phyloP scores from a whole-genome alignment of 257 asterid species.

The Lycium barbarum region DNA sequence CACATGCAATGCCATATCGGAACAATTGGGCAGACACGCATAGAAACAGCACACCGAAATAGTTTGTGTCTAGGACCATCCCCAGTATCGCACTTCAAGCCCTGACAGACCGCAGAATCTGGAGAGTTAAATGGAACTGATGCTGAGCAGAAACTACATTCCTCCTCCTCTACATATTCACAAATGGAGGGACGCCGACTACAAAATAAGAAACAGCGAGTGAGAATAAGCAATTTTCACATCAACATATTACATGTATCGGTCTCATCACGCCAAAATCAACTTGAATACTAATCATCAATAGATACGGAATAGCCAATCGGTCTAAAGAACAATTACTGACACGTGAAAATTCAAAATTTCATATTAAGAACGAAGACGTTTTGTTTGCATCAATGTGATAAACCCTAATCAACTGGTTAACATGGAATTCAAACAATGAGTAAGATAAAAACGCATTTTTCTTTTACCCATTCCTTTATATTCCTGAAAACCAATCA shows the following conservation, averaged over 20 bases:
- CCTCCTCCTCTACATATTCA: slow-evolving; percentile 54
- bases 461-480: not conserved
- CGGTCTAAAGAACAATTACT: not conserved
- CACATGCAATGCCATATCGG: slow-evolving; percentile 82
- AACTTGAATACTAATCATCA: not conserved
- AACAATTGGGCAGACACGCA: slow-evolving; percentile 68
- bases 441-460: not conserved
- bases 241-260: not conserved
- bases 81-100: slow-evolving; percentile 44
- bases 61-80: slow-evolving; percentile 56
- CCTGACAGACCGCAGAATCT: slow-evolving; percentile 68
- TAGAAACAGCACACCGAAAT: slow-evolving; percentile 66
- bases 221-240: slow-evolving; percentile 11
- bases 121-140: slow-evolving; percentile 74
- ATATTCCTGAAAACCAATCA: not conserved
- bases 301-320: not conserved
- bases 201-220: slow-evolving; percentile 23
- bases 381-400: not conserved
- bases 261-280: not conserved
- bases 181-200: slow-evolving; percentile 41
- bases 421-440: not conserved
- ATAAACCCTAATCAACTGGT: not conserved
- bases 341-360: not conserved
- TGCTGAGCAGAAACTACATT: slow-evolving; percentile 76
- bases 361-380: not conserved